These are phyloP conservation scores for Irpex sp. DNA, from an alignment of 1,284 basidiomycete species.

Conservation along the genomic window DNA sequence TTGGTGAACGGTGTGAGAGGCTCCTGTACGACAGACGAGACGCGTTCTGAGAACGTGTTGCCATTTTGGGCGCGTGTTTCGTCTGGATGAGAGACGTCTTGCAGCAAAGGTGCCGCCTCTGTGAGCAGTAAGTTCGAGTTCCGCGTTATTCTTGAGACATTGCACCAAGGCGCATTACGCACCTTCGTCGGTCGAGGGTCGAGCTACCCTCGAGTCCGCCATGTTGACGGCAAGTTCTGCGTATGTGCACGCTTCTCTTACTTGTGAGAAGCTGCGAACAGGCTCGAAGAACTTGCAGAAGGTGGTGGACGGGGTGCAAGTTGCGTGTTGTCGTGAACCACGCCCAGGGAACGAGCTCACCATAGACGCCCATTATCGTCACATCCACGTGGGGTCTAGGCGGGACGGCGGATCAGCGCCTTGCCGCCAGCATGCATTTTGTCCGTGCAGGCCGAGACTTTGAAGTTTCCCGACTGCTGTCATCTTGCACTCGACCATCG, in stretches of 20 bases:
- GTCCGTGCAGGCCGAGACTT: not conserved
- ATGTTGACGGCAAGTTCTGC: conserved; percentile 10
- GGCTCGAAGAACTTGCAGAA: not conserved
- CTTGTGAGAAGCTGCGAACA: not conserved
- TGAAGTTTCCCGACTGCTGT: not conserved
- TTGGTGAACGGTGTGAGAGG: conserved; percentile 83
- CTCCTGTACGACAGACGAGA: conserved; percentile 58
- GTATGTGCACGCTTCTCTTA: not conserved
- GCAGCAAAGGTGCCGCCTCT: conserved; percentile 28
- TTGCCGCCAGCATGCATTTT: not conserved
- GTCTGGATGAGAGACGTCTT: conserved; percentile 25
- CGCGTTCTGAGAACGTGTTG: conserved; percentile 41
- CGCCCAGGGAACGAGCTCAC: not conserved
- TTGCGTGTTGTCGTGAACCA: not conserved
- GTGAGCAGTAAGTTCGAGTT: not conserved
- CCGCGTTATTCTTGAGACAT: not conserved
- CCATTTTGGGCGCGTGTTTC: conserved; percentile 16
- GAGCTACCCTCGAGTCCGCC: conserved; percentile 14
- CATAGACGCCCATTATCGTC: conserved; percentile 1
- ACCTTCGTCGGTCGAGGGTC: conserved; percentile 18
- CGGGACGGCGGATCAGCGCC: conserved; percentile 3
- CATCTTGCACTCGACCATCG: not conserved
- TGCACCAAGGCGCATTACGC: not conserved
- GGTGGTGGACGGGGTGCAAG: not conserved
- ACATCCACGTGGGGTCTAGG: not conserved